Evolutionary conservation across 1,284 basidiomycete genomes (phyloP).

Genomic region (Mycosarcoma maydis): DNA sequence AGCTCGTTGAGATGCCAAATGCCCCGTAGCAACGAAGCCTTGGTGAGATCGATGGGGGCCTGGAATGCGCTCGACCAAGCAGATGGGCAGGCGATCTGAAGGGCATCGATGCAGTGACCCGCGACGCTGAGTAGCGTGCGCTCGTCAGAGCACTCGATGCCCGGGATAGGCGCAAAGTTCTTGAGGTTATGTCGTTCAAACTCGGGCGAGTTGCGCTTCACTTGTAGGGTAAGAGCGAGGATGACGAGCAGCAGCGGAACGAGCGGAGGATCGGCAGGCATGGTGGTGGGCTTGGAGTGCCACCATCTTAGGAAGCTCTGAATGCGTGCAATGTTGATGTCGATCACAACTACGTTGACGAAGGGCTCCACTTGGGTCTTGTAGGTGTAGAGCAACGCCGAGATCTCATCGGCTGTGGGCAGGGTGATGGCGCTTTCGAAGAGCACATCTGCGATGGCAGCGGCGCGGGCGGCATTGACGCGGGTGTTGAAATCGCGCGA

Average conservation of each 20-base stretch:
- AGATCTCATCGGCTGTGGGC: slow-evolving; percentile 45
- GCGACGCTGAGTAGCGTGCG: slow-evolving; percentile 54
- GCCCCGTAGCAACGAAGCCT: slow-evolving; percentile 53
- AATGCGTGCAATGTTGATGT: slow-evolving; percentile 56
- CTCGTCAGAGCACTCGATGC: slow-evolving; percentile 50
- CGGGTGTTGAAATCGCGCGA: slow-evolving; percentile 50
- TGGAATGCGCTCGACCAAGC: slow-evolving; percentile 55
- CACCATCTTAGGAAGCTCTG: slow-evolving; percentile 58
- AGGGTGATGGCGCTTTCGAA: slow-evolving; percentile 47
- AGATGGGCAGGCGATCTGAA: slow-evolving; percentile 57
- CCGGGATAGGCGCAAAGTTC: slow-evolving; percentile 30
- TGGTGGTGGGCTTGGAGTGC: slow-evolving; percentile 54
- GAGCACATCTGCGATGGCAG: slow-evolving; percentile 54
- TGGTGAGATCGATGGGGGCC: slow-evolving; percentile 59
- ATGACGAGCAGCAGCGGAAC: slow-evolving; percentile 57
- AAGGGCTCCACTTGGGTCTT: slow-evolving; percentile 53
- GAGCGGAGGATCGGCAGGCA: slow-evolving; percentile 58
- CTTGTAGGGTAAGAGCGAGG: slow-evolving; percentile 58
- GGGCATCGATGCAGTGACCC: slow-evolving; percentile 51
- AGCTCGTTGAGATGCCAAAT: slow-evolving; percentile 60
- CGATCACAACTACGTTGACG: slow-evolving; percentile 51
- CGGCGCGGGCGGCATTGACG: slow-evolving; percentile 56
- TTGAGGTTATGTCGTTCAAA: slow-evolving; percentile 28
- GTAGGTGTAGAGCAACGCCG: slow-evolving; percentile 51
- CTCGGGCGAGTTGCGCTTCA: slow-evolving; percentile 45